A percentile compares a stretch with the other conserved stretches of the same genome.
These are phyloP conservation scores for Betula pendula DNA, from an alignment of 306 rosid genomes.

Conservation along the genomic window DNA sequence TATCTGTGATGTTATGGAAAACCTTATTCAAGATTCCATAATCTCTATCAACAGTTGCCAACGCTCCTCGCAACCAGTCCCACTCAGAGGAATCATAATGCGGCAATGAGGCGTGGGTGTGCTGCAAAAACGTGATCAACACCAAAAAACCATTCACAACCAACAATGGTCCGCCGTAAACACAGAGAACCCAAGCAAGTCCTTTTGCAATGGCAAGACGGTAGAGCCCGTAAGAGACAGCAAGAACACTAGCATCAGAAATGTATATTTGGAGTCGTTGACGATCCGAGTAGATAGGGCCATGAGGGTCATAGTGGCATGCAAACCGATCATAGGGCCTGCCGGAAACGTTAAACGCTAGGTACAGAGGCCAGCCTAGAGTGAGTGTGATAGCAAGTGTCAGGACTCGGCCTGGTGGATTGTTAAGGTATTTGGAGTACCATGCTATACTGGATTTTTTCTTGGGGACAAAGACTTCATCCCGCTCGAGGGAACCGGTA, in stretches of 20 bases:
- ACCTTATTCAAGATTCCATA: conserved; percentile 89
- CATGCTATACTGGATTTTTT: conserved; percentile 45
- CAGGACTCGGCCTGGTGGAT: conserved; percentile 71
- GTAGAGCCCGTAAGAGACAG: conserved; percentile 52
- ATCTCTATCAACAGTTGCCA: conserved; percentile 89
- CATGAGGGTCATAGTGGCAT: conserved; percentile 77
- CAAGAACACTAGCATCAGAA: conserved; percentile 59
- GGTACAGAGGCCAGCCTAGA: conserved; percentile 82
- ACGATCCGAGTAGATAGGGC: conserved; percentile 72
- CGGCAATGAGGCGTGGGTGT: conserved; percentile 86
- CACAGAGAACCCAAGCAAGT: conserved; percentile 71
- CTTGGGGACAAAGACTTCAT: conserved; percentile 96
- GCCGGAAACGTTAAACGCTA: conserved; percentile 72
- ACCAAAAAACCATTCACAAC: conserved; percentile 86
- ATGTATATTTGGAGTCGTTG: conserved; percentile 72
- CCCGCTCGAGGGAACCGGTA: conserved; percentile 82
- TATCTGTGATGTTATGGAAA: conserved; percentile 93
- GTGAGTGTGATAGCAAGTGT: conserved; percentile 47
- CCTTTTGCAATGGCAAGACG: conserved; percentile 62
- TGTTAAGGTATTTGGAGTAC: conserved; percentile 77
- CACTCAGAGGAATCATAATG: conserved; percentile 87
- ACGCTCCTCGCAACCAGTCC: conserved; percentile 95
- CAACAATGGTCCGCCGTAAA: conserved; percentile 74
- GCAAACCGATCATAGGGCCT: conserved; percentile 63
- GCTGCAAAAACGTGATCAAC: conserved; percentile 87